phyloP scores from a whole-genome alignment of 2,329 filamentous ascomycete species.

The Blumeria graminis region DNA sequence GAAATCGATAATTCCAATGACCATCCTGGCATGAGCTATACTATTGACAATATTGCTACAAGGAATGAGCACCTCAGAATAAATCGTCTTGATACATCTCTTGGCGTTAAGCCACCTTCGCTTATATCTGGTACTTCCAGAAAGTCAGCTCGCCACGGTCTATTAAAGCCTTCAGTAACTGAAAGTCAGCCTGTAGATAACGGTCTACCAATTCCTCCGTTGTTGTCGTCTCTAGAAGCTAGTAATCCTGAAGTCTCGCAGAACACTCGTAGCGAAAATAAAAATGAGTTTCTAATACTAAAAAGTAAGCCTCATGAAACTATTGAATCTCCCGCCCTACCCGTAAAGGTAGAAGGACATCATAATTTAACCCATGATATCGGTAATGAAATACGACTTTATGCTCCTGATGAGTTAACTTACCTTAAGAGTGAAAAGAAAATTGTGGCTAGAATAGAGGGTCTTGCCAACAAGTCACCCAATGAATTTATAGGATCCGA shows the following conservation, averaged over 20 bases:
- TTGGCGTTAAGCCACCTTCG: conserved; percentile 8
- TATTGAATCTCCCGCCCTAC: no score
- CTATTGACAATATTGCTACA: not conserved
- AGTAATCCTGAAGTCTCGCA: no score
- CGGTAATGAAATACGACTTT: no score
- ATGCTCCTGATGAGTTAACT: no score
- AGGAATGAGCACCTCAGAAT: not conserved
- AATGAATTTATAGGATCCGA: no score
- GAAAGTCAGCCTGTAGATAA: conserved; percentile 7
- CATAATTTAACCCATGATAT: no score
- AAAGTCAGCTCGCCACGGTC: conserved; percentile 9
- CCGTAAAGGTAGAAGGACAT: no score
- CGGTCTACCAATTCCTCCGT: conserved; percentile 9
- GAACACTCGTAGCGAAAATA: no score
- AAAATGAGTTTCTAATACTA: no score
- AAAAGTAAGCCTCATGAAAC: no score
- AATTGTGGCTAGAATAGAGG: not conserved
- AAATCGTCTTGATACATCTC: conserved; percentile 3
- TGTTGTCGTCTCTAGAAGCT: conserved; percentile 6
- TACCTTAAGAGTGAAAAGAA: not conserved
- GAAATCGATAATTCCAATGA: not conserved
- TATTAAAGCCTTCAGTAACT: conserved; percentile 10
- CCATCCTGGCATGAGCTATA: not conserved
- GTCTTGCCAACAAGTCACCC: not conserved
- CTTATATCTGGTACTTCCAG: conserved; percentile 10